A percentile compares a stretch with the other conserved stretches of the same genome.
phyloP scores from a whole-genome alignment of 768 basidiomycete genomes.

The Boletus barrowsii region DNA sequence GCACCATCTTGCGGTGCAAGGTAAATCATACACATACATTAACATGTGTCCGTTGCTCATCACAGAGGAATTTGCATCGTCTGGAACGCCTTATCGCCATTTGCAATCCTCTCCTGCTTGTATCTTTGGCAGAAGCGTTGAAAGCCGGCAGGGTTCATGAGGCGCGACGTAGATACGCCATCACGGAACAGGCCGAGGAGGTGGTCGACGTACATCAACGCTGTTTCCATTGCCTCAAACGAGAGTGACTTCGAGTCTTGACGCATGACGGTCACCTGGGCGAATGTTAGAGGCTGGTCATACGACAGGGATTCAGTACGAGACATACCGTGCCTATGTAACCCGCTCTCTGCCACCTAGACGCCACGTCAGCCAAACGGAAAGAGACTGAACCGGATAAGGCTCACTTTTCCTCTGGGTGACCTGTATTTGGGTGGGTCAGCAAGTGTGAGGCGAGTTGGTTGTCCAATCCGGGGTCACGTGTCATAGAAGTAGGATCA shows the following conservation, averaged over 20 bases:
- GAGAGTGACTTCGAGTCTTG: constrained; percentile 24
- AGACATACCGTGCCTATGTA: constrained; percentile 25
- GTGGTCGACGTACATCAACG: constrained; percentile 34
- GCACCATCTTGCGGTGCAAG: too few species aligned
- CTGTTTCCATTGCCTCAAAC: constrained; percentile 25
- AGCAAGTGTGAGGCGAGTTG: constrained; percentile 30
- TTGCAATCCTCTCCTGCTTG: constrained; percentile 15
- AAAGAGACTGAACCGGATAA: not conserved
- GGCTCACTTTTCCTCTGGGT: constrained; percentile 23
- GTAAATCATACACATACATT: too few species aligned
- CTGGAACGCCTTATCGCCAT: constrained; percentile 12
- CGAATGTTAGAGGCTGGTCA: not conserved
- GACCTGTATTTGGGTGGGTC: constrained; percentile 26
- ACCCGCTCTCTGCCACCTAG: constrained; percentile 26
- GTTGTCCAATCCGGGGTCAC: constrained; percentile 27
- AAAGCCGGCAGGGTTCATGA: constrained; percentile 23
- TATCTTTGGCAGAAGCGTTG: constrained; percentile 23
- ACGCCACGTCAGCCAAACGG: not conserved
- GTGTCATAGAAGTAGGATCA: constrained; percentile 18
- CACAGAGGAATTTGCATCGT: constrained; percentile 21
- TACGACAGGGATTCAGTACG: too few species aligned
- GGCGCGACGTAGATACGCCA: constrained; percentile 9
- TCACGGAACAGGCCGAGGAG: constrained; percentile 29
- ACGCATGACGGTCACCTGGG: constrained; percentile 27
- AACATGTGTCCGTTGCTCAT: not conserved